Base-by-base conservation (phyloP, 176 grass and related monocot genomes). In the Bonia amplexicaulis region DNA sequence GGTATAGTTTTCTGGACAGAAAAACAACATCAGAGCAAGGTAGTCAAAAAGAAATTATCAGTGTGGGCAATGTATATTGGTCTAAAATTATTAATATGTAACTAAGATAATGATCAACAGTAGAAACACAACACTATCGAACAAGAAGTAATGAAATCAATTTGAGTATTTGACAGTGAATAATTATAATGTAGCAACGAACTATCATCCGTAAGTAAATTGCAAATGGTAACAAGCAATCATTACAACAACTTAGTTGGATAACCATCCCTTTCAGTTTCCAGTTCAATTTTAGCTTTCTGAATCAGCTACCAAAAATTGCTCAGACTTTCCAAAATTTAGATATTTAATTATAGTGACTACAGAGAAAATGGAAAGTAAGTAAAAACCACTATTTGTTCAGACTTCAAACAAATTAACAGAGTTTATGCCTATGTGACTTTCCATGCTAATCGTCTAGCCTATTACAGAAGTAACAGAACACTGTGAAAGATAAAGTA, bases 1-100 rank as follows among this genome's bases (percentile, higher is more conserved):
- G 90, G 78, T 86, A 99, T 94, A 82, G 71, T 96, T 96, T 94
- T 99, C 97, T 99, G 84, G 47, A 90, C 9, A 87, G 71, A 60
- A 62, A 77, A 71, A 81, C 42, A 85, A 77, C 80, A 20, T 60
- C 76, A 87, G 76, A 81, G 64, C 25, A 80, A 0, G n/a, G 17
- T 12, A 58, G 26, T 78, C 1, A 52, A 75, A 65, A 72, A 74
- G 35, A 29, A 23, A 35, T 25, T 44, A 55, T 51, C 46, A 84
- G 61, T 27, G 74, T 4, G 22, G 40, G 45, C 22, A 76, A 39
- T 41, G 40, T 65, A 76, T 55, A 27, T 54, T 52, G 37, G 27
- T 66, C 6, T 42, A 67, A 66, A 14, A 74, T 12, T 53, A 53
- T 46, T 85, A 29, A 29, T 42, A 45, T 54, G 45, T 66, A 57